Percentiles rank a stretch among this genome's conserved stretches.
These are phyloP conservation scores for Trichomonas tenax DNA, from an alignment of 208 protist species.

Conservation along the genomic window DNA sequence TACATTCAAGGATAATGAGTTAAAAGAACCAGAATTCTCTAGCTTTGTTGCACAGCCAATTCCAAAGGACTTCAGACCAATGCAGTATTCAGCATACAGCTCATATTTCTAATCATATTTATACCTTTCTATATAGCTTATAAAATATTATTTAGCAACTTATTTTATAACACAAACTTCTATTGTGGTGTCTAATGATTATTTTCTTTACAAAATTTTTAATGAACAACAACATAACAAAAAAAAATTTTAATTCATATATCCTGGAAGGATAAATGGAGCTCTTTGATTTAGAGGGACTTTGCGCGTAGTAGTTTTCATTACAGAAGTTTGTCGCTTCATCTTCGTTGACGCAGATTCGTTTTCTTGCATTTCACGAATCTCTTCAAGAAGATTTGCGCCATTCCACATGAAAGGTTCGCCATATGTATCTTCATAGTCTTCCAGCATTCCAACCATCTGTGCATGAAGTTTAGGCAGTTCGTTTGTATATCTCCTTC, in stretches of 20 bases:
- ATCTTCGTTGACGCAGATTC: neutral
- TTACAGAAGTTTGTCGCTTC: neutral
- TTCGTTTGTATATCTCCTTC: neutral
- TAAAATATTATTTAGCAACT: no score
- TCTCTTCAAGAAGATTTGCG: neutral
- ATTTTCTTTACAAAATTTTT: no score
- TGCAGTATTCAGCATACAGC: neutral
- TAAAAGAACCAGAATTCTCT: neutral
- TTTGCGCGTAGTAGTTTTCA: neutral
- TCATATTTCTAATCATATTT: neutral
- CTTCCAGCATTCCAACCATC: neutral
- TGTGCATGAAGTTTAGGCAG: neutral
- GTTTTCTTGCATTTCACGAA: neutral
- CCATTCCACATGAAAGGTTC: slow-evolving; percentile 7
- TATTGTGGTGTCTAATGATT: no score
- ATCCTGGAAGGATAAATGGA: neutral
- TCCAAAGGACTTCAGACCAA: neutral
- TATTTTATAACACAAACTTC: no score
- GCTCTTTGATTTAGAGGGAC: neutral
- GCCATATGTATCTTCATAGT: slow-evolving; percentile 4
- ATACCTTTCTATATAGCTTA: neutral
- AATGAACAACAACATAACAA: neutral
- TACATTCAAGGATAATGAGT: neutral
- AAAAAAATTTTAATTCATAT: neutral
- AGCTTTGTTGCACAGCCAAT: neutral